Evolutionary conservation across 805 yeast genomes (phyloP).

Genomic region (Tetrapisispora pingtungensis): DNA sequence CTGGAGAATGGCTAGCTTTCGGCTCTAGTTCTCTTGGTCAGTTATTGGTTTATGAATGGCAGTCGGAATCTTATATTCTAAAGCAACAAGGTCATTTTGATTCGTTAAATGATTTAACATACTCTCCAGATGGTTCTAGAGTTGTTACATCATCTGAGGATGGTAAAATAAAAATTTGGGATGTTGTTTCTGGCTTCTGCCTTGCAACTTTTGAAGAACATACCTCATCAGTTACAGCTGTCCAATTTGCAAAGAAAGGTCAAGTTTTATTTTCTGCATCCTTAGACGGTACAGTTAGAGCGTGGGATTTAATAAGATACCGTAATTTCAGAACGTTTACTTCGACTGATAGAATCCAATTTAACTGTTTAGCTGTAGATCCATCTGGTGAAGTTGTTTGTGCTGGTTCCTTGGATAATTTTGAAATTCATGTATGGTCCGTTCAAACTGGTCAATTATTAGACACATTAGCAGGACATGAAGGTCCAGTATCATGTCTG

Average conservation of each 20-base stretch:
- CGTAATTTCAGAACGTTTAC: slow-evolving; percentile 93
- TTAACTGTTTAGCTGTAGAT: slow-evolving; percentile 83
- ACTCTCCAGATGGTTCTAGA: slow-evolving; percentile 91
- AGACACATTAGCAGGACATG: slow-evolving; percentile 85
- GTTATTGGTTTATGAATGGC: slow-evolving; percentile 95
- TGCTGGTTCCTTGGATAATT: slow-evolving; percentile 86
- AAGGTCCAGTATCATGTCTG: slow-evolving; percentile 85
- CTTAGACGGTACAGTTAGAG: slow-evolving; percentile 91
- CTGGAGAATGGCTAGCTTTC: slow-evolving; percentile 96
- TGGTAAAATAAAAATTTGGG: slow-evolving; percentile 96
- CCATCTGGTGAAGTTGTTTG: slow-evolving; percentile 95
- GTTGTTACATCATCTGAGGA: slow-evolving; percentile 93
- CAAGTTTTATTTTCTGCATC: slow-evolving; percentile 88
- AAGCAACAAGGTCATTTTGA: slow-evolving; percentile 98
- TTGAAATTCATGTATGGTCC: slow-evolving; percentile 91
- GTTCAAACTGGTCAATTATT: slow-evolving; percentile 90
- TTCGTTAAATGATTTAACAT: slow-evolving; percentile 69
- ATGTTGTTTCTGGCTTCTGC: slow-evolving; percentile 83
- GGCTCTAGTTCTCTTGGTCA: slow-evolving; percentile 92
- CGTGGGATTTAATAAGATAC: slow-evolving; percentile 90
- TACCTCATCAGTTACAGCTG: slow-evolving; percentile 76
- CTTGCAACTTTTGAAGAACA: slow-evolving; percentile 88
- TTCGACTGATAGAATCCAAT: slow-evolving; percentile 80
- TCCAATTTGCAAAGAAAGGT: slow-evolving; percentile 80
- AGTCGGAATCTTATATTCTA: slow-evolving; percentile 86